Base-by-base conservation (phyloP, 768 basidiomycete genomes). In the Wakefieldia striispora region DNA sequence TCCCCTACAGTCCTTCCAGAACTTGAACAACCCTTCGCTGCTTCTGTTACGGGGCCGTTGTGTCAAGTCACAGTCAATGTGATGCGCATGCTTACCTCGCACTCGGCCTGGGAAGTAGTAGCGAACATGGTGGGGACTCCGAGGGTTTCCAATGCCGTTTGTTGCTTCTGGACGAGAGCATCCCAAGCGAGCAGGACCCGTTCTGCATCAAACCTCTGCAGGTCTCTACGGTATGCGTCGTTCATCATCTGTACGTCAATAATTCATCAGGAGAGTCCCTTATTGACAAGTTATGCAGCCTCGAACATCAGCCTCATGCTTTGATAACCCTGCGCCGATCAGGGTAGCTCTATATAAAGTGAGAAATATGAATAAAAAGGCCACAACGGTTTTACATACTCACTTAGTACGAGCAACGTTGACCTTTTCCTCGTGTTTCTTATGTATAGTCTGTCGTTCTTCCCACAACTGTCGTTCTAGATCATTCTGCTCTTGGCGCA, bases 161-260 rank as follows among this genome's bases (percentile, higher is more conserved):
- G 90, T 63, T 93, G 91, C 57, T 79, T 81, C 43, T 78, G 69
- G 17, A 84, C 65, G n/a, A 92, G 73, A 17, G 78, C 79, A 59
- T 89, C 89, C 88, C 89, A 93, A 9, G 87, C 85, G 3, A 81
- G 73, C 6, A 91, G 65, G 10, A 75, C 84, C 33, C 84, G 76
- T 43, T 89, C 82, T n/a, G 58, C 58, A 61, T 91, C 90, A 61
- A 91, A 91, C 53, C 74, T 78, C 34, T 65, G 70, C 33, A 91
- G 63, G 52, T 90, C 89, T 56, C 73, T 79, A 51, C 77, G 79
- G 68, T 84, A 83, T 20, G 78, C 76, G 41, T 78, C 77, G 41
- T 79, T 76, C 56, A 91, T 69, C 75, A 75, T 81, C 91, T 93
- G 64, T 43, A 41, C 40, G 51, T 49, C 51, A 47, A 51, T n/a